These are phyloP conservation scores for Solanum okadae DNA, from an alignment of 257 asterid species.

Conservation along the genomic window DNA sequence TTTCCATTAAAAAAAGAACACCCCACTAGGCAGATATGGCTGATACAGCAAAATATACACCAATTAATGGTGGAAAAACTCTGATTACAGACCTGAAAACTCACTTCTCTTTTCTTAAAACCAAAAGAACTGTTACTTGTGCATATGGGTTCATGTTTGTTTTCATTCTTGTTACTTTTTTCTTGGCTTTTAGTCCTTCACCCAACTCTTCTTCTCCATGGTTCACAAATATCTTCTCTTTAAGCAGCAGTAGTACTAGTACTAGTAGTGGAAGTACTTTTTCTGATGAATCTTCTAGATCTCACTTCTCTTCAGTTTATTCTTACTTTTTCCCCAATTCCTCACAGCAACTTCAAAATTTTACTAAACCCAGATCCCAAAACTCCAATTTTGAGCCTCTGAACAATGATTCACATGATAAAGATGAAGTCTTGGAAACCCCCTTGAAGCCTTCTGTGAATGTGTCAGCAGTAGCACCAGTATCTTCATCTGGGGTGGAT, in stretches of 20 bases:
- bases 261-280: background rate
- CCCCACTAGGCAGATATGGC: conserved; percentile 30
- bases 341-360: conserved; percentile 15
- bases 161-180: conserved; percentile 59
- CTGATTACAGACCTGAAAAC: conserved; percentile 42
- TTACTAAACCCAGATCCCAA: conserved; percentile 8
- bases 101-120: conserved; percentile 36
- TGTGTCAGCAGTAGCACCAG: background rate
- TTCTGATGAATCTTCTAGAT: conserved; percentile 25
- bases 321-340: conserved; percentile 45
- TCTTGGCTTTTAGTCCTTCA: conserved; percentile 68
- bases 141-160: conserved; percentile 46
- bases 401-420: background rate
- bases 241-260: background rate
- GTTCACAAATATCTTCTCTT: conserved; percentile 32
- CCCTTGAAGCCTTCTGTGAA: conserved; percentile 11
- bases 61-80: conserved; percentile 42
- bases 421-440: conserved; percentile 14
- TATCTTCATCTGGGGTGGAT: background rate
- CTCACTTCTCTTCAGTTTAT: conserved; percentile 45
- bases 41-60: conserved; percentile 48
- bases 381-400: background rate
- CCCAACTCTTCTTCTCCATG: conserved; percentile 58
- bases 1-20: background rate
- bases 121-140: conserved; percentile 36